These are phyloP conservation scores for Wickerhamiella domercqiae DNA, from an alignment of 805 yeast genomes.

Conservation along the genomic window DNA sequence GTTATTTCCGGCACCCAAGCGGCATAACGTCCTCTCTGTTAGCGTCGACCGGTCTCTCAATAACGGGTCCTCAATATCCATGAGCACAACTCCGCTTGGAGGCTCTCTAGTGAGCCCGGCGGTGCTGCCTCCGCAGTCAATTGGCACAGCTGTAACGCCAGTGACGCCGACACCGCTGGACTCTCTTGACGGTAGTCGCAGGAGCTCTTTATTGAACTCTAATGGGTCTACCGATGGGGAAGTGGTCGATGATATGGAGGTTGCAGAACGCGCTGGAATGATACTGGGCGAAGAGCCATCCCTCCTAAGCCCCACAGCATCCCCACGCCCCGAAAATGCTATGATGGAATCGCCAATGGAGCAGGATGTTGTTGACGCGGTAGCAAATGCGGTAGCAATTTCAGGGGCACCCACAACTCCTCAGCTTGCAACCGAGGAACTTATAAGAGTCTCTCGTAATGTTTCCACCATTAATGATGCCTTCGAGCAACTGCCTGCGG, in stretches of 20 bases:
- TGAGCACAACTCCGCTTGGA: not conserved
- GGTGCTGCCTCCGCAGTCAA: not conserved
- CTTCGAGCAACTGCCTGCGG: slow-evolving; percentile 29
- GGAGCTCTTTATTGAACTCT: not conserved
- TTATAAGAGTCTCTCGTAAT: not conserved
- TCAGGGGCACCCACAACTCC: no score
- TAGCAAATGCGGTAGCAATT: no score
- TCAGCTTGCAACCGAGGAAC: not conserved
- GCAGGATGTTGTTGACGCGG: not conserved
- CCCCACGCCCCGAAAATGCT: slow-evolving; percentile 8
- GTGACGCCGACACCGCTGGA: not conserved
- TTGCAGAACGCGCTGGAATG: not conserved
- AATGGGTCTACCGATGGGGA: not conserved
- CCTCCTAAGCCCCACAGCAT: slow-evolving; percentile 15
- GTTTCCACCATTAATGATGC: slow-evolving; percentile 9
- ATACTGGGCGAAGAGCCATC: slow-evolving; percentile 8
- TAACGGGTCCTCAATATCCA: not conserved
- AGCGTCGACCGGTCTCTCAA: no score
- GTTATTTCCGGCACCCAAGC: not conserved
- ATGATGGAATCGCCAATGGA: not conserved
- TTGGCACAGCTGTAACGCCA: no score
- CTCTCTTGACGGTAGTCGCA: not conserved
- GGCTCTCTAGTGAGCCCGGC: not conserved
- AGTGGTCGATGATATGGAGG: not conserved
- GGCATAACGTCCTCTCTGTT: not conserved